Evolutionary conservation across 2,329 filamentous ascomycete genomes (phyloP).

Genomic region (Fusarium ramigenum): DNA sequence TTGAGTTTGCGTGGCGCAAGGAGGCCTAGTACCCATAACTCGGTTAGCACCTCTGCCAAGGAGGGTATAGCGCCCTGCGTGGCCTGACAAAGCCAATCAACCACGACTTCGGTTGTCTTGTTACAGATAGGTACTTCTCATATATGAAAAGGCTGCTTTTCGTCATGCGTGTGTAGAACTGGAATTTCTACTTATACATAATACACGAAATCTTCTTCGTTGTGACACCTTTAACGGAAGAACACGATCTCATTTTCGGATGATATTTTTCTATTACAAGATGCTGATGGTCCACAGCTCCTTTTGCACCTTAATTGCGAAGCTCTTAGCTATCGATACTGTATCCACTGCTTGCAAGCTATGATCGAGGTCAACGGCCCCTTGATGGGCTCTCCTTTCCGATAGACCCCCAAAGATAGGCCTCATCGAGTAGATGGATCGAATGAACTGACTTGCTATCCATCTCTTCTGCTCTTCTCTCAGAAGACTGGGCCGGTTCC

Average conservation of each 20-base stretch:
- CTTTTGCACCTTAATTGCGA: neutral
- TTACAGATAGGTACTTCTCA: neutral
- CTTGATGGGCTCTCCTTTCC: neutral
- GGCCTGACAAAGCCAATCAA: neutral
- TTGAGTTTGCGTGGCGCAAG: neutral
- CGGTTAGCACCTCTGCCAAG: neutral
- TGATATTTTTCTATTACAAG: neutral
- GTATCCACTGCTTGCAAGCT: neutral
- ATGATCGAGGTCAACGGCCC: neutral
- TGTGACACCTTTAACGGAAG: fast-evolving
- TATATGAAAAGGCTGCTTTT: no score
- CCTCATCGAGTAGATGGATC: neutral
- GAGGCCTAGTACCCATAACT: neutral
- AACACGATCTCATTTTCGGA: fast-evolving
- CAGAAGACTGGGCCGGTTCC: neutral
- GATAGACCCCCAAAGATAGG: neutral
- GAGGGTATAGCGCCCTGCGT: neutral
- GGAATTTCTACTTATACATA: neutral
- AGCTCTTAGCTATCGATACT: neutral
- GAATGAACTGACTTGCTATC: slow-evolving; percentile 11
- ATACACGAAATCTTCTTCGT: neutral
- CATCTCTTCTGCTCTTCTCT: neutral
- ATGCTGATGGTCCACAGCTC: neutral
- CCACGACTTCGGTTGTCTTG: fast-evolving
- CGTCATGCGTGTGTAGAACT: fast-evolving